Conservation (phyloP, 371 early-diverging fungal genomes). For the Syncephalastrum sp. region DNA sequence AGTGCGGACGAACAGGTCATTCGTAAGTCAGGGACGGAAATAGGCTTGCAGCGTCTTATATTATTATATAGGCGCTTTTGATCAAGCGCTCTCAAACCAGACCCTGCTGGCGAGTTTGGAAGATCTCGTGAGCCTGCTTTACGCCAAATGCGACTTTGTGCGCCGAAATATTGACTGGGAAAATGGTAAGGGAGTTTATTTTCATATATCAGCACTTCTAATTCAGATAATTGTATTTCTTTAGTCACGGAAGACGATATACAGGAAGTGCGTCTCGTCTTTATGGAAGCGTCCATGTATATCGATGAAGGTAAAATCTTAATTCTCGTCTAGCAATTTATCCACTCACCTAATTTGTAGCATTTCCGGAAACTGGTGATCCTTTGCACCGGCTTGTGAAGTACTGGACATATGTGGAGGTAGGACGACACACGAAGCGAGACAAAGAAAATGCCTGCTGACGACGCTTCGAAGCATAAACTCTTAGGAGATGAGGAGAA, state of each 20-base stretch:
- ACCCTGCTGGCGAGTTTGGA: conserved; percentile 37
- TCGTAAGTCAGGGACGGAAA: conserved; percentile 1
- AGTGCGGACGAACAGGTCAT: background rate
- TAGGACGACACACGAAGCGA: conserved; percentile 7
- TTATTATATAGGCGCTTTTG: conserved; percentile 26
- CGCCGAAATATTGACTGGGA: conserved; percentile 41
- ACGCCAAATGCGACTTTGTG: conserved; percentile 40
- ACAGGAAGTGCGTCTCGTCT: conserved; percentile 27
- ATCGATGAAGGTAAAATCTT: conserved; percentile 26
- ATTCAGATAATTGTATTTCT: background rate
- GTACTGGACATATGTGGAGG: conserved; percentile 44
- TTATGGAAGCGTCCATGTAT: conserved; percentile 35
- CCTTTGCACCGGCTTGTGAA: conserved; percentile 58
- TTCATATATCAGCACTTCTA: background rate
- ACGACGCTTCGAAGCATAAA: conserved; percentile 10
- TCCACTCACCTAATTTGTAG: conserved; percentile 15
- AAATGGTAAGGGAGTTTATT: conserved; percentile 24
- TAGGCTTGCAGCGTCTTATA: background rate
- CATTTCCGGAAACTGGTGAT: conserved; percentile 39
- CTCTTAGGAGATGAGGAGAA: conserved; percentile 22
- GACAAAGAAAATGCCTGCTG: background rate
- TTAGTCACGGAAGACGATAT: conserved; percentile 21
- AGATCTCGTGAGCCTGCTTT: conserved; percentile 35
- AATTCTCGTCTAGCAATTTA: background rate
- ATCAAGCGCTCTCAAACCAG: conserved; percentile 31